Base-by-base conservation (phyloP, 257 asterid species). In the Nicotiana benthamiana region DNA sequence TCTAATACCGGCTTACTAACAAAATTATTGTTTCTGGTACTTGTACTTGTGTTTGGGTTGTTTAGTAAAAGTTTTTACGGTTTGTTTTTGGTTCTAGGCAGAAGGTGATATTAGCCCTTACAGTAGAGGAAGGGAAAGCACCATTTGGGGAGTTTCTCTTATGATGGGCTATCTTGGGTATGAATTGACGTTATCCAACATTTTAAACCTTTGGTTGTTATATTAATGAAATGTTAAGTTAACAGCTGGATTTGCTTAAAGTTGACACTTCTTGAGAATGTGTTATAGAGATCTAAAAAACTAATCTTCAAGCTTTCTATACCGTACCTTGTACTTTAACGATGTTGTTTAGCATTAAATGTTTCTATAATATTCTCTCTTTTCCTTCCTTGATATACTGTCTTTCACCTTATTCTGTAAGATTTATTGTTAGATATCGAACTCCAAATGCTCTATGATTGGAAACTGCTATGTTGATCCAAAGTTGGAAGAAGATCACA, bases 111-210 rank as follows among this genome's bases (percentile, higher is more conserved):
- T 87, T 85, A 96, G 89, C 85, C 98, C 97, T 6, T 89, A 90
- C 88, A 89, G 83, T 82, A 86, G 87, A 82, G 98, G 97, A 86
- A 87, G 93, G 85, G 98, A 94, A 83, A 96, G 97, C 93, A 96
- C 99, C 53, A 92, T 91, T 78, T 96, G 98, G 99, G 99, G 99
- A 83, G 97, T 96, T 82, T 90, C 97, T 83, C 89, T 96, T 89
- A 96, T 96, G 99, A 60, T 91, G 79, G 98, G 99, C 77, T 96
- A 96, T 94, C 90, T 96, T 79, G 99, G 99, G 99, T 96, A 94
- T 80, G 92, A n/a, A 24, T 10, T 87, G 32, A 40, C 15, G 12
- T 40, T 20, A 40, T 68, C 20, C 79, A 81, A 20, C 56, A 70
- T 79, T 76, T 20, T 13, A 66, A 79, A 43, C 51, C 76, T 68